Evolutionary conservation across 208 protist species (phyloP).

Genomic region (Trypanosoma cruzi): DNA sequence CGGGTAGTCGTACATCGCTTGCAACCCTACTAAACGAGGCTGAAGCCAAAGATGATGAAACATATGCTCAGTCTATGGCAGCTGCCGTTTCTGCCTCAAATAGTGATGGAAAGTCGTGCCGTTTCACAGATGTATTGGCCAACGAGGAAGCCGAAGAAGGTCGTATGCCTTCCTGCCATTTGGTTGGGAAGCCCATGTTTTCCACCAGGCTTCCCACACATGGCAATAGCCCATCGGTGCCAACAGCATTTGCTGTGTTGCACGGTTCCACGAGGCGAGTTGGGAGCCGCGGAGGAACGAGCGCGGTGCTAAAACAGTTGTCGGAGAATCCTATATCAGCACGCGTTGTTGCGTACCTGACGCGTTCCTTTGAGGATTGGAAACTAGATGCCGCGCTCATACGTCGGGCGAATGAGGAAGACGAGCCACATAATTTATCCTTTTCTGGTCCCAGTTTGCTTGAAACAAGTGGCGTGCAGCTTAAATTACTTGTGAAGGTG

Average conservation of each 20-base stretch:
- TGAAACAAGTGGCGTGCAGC: conserved; percentile 22
- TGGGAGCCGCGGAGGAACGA: not conserved
- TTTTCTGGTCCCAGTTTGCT: not conserved
- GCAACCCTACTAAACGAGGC: conserved; percentile 17
- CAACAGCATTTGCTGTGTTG: not conserved
- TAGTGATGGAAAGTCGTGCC: not conserved
- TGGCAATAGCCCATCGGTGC: not conserved
- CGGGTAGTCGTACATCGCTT: conserved; percentile 6
- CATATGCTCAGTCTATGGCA: not conserved
- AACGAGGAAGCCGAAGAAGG: not conserved
- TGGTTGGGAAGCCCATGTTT: not conserved
- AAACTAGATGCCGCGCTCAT: conserved; percentile 21
- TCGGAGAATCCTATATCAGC: conserved; percentile 50
- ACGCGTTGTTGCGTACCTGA: conserved; percentile 53
- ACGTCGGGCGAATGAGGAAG: not conserved
- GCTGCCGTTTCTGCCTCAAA: not conserved
- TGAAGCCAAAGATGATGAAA: conserved; percentile 6
- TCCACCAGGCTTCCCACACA: not conserved
- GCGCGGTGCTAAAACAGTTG: conserved; percentile 30
- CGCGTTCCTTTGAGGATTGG: conserved; percentile 40
- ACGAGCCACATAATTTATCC: not conserved
- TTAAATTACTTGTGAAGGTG: conserved; percentile 26
- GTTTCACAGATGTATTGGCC: conserved; percentile 5
- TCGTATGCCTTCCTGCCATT: not conserved
- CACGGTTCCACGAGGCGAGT: conserved; percentile 7